Conservation (phyloP, 2,329 filamentous ascomycete genomes). For the Trichoderma gracile region DNA sequence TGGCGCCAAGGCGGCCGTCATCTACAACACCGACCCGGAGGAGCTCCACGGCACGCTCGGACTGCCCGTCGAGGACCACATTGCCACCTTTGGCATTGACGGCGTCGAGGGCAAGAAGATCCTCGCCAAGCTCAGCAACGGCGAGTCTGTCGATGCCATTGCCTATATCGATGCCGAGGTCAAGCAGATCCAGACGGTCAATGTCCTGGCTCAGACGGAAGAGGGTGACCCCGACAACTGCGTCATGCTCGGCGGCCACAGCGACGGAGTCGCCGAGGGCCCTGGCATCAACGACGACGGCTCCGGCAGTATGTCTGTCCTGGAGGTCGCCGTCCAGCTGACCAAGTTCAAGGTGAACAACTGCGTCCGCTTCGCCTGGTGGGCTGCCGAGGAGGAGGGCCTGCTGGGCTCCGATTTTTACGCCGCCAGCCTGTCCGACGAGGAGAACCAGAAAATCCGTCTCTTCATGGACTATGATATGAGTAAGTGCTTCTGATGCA, state of each 20-base stretch:
- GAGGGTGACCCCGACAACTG: conserved; percentile 62
- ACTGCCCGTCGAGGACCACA: conserved; percentile 56
- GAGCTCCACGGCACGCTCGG: conserved; percentile 68
- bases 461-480: conserved; percentile 72
- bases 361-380: conserved; percentile 60
- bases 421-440: conserved; percentile 52
- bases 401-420: conserved; percentile 65
- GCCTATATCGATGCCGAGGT: conserved; percentile 62
- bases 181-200: conserved; percentile 54
- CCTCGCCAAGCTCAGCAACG: conserved; percentile 53
- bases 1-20: conserved; percentile 68
- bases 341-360: conserved; percentile 61
- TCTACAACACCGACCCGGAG: conserved; percentile 72
- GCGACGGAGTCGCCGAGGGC: conserved; percentile 62
- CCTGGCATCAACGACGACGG: conserved; percentile 80
- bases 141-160: conserved; percentile 53
- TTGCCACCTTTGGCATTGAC: conserved; percentile 69
- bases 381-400: conserved; percentile 67
- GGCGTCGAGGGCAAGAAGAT: conserved; percentile 59
- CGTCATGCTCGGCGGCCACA: conserved; percentile 66
- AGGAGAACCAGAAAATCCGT: conserved; percentile 64
- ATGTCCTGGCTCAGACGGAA: conserved; percentile 63
- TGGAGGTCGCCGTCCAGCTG: conserved; percentile 63
- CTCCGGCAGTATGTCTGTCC: conserved; percentile 62
- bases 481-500: conserved; percentile 32